Percentiles rank a stretch among this genome's conserved stretches.
These are phyloP conservation scores for Iris macrosiphon DNA, from an alignment of 106 monocot genomes.

Conservation along the genomic window DNA sequence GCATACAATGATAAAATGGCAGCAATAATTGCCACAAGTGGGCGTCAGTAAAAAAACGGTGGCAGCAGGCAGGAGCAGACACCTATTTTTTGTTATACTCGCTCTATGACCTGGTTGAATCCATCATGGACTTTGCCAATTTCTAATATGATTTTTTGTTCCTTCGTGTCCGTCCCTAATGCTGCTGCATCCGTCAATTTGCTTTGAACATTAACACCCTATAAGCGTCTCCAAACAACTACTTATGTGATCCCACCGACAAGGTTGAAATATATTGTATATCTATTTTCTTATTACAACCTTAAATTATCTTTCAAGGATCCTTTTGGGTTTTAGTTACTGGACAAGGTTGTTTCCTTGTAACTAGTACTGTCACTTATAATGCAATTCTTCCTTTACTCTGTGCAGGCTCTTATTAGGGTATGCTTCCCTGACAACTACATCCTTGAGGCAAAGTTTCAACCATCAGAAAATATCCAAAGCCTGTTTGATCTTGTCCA, in stretches of 20 bases:
- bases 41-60: too few relatives aligned
- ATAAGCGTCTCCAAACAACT: not conserved
- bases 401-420: constrained; percentile 69
- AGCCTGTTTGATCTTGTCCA: constrained; percentile 63
- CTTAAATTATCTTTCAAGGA: not conserved
- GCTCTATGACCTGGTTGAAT: too few relatives aligned
- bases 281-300: not conserved
- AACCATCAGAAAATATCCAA: constrained; percentile 80
- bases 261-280: not conserved
- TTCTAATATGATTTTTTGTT: too few relatives aligned
- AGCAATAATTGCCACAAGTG: too few relatives aligned
- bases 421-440: constrained; percentile 81
- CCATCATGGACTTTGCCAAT: too few relatives aligned
- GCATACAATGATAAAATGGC: too few relatives aligned
- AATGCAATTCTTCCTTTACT: not conserved
- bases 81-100: too few relatives aligned
- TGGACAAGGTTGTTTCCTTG: too few relatives aligned
- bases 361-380: not conserved
- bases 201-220: not conserved
- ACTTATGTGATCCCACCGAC: not conserved
- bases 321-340: too few relatives aligned
- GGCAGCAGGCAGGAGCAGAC: too few relatives aligned
- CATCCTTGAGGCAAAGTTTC: constrained; percentile 74
- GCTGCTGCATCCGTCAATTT: too few relatives aligned
- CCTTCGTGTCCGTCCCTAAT: too few relatives aligned